Evolutionary conservation across 1,284 basidiomycete genomes (phyloP).

Genomic region (Phellopilus nigrolimitatus): DNA sequence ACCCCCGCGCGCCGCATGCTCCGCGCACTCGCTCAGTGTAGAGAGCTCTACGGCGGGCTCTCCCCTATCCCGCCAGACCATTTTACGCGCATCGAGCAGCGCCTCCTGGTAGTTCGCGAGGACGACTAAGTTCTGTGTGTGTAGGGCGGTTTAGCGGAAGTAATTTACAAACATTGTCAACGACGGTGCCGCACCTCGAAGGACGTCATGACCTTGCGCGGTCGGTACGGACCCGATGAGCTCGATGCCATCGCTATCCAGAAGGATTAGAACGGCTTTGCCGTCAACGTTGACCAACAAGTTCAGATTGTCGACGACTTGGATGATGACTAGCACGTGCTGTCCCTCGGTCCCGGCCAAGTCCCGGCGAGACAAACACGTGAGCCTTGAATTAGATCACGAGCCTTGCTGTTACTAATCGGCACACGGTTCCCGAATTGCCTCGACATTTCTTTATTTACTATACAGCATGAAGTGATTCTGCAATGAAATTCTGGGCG

Average conservation of each 20-base stretch:
- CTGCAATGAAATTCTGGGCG: too few relatives aligned
- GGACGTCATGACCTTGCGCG: conserved; percentile 18
- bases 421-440: too few relatives aligned
- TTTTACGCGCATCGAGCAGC: conserved; percentile 62
- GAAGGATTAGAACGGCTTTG: not conserved
- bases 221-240: conserved; percentile 3
- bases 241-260: not conserved
- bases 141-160: not conserved
- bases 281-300: too few relatives aligned
- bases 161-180: not conserved
- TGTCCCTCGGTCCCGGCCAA: too few relatives aligned
- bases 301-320: too few relatives aligned
- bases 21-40: conserved; percentile 64
- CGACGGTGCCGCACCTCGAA: conserved; percentile 15
- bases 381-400: too few relatives aligned
- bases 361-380: too few relatives aligned
- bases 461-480: too few relatives aligned
- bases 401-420: too few relatives aligned
- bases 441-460: too few relatives aligned
- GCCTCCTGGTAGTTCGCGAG: conserved; percentile 75
- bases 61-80: conserved; percentile 82
- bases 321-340: too few relatives aligned
- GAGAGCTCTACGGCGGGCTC: conserved; percentile 69
- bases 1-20: conserved; percentile 72
- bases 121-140: conserved; percentile 60